A percentile compares a stretch with the other conserved stretches of the same genome.
These are phyloP conservation scores for Ogataea saltuana DNA, from an alignment of 805 yeast genomes.

Conservation along the genomic window DNA sequence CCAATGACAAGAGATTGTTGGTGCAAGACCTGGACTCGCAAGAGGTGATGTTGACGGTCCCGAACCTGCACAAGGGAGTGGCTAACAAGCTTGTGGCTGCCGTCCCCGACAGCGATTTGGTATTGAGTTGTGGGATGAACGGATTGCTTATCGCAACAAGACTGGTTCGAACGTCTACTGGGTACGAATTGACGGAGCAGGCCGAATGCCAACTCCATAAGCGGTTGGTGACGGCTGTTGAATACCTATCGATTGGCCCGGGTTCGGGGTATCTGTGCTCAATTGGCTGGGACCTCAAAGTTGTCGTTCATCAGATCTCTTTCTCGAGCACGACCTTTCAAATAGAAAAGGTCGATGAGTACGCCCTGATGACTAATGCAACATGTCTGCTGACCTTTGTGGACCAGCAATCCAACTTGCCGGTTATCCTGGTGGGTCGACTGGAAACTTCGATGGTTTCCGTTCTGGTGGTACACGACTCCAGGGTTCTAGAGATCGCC, in stretches of 20 bases:
- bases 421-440: constrained; percentile 56
- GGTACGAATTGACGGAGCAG: constrained; percentile 9
- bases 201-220: constrained; percentile 30
- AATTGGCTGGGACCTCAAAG: constrained; percentile 58
- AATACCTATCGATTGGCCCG: constrained; percentile 16
- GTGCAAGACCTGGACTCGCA: constrained; percentile 28
- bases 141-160: constrained; percentile 27
- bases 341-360: constrained; percentile 24
- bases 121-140: constrained; percentile 37
- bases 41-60: constrained; percentile 11
- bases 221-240: constrained; percentile 31
- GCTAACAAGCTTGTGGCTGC: constrained; percentile 26
- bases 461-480: constrained; percentile 35
- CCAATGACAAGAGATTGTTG: constrained; percentile 30
- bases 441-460: constrained; percentile 59
- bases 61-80: constrained; percentile 21
- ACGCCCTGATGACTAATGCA: constrained; percentile 50
- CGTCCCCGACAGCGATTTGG: constrained; percentile 22
- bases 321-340: constrained; percentile 15
- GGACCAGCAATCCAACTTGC: constrained; percentile 21
- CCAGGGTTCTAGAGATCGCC: constrained; percentile 37
- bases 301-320: constrained; percentile 39
- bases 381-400: constrained; percentile 45
- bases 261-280: constrained; percentile 45
- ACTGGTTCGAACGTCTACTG: constrained; percentile 3